Evolutionary conservation across 1,284 basidiomycete species (phyloP).

Genomic region (Ceratobasidium sp.): DNA sequence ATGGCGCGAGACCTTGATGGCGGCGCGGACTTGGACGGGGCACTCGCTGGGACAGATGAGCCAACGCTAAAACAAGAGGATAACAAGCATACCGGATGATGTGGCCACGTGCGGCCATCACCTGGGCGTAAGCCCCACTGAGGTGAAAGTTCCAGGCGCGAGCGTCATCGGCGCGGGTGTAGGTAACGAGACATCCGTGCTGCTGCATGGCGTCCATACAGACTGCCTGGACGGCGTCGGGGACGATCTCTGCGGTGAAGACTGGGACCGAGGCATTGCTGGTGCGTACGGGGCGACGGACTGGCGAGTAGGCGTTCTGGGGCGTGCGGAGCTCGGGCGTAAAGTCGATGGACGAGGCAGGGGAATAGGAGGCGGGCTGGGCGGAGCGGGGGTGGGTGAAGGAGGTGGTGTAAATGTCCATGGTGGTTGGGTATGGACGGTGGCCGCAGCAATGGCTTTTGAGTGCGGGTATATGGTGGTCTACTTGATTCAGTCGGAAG

Average conservation of each 20-base stretch:
- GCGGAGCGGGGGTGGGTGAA: slow-evolving; percentile 85
- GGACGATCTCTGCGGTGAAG: slow-evolving; percentile 49
- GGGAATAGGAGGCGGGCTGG: slow-evolving; percentile 67
- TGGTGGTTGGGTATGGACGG: slow-evolving; percentile 54
- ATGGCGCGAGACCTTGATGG: slow-evolving; percentile 89
- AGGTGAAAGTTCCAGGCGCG: slow-evolving; percentile 89
- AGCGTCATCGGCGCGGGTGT: slow-evolving; percentile 75
- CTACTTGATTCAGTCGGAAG: not conserved
- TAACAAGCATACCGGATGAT: slow-evolving; percentile 90
- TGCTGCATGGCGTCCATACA: slow-evolving; percentile 80
- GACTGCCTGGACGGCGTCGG: slow-evolving; percentile 83
- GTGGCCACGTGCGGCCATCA: slow-evolving; percentile 89
- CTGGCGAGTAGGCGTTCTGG: slow-evolving; percentile 58
- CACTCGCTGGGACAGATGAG: slow-evolving; percentile 27
- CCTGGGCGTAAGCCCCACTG: slow-evolving; percentile 90
- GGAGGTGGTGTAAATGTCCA: slow-evolving; percentile 94
- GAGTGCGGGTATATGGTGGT: slow-evolving; percentile 27
- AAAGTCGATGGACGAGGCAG: slow-evolving; percentile 71
- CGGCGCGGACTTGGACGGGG: slow-evolving; percentile 72
- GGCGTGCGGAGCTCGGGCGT: slow-evolving; percentile 59
- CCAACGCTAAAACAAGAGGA: slow-evolving; percentile 47
- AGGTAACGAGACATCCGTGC: slow-evolving; percentile 84
- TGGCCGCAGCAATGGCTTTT: too few relatives aligned
- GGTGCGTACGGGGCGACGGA: slow-evolving; percentile 48
- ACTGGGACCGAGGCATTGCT: slow-evolving; percentile 44